Evolutionary conservation across 352 stramenopile genomes (phyloP), one percentile per base, ranked within the genome.

Genomic region (Phytophthora cryptogea): DNA sequence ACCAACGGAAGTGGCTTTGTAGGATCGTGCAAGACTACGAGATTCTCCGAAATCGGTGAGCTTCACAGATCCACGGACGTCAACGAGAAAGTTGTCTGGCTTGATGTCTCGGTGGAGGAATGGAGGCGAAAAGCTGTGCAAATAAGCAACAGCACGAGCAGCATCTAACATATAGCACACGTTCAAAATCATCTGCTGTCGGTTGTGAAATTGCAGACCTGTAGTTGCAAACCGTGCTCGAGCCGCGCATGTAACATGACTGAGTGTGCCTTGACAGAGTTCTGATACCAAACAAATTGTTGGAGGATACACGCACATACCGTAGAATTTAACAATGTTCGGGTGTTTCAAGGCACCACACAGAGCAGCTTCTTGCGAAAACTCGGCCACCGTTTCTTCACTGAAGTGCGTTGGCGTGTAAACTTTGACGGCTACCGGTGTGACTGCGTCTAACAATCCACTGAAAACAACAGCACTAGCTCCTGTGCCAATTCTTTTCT

Each of bases 41-140:
- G 75, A 86, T 14, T 90, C 79, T 2, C 87, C 87, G 60, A 95
- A 94, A 63, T 95, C 83, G 27, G 75, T 83, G 9, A 94, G 75
- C 50, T 95, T 95, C n/a, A 88, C 76, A 8, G 67, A 76, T 50
- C 71, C 67, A 26, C 78, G 70, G 0, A 62, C 53, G 13, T 85
- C 70, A 4, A 96, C 73, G 13, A 95, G 76, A 53, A 96, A 95
- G 55, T 95, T 97, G 0, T 75, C 67, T 3, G 80, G 80, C 23
- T 89, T 88, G 46, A 92, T 92, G 42, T 92, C 83, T 8, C 78
- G 72, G 28, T 89, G 78, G 5, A 92, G 53, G 39, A 89, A 91
- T 7, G 83, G 63, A 3, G 83, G 83, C 5, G 80, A 83, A 57
- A 90, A 90, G 42, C 76, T 89, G 64, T 92, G 81, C 23, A 92